These are phyloP conservation scores for Linnemannia hyalina DNA, from an alignment of 192 early-diverging fungal species.

Conservation along the genomic window DNA sequence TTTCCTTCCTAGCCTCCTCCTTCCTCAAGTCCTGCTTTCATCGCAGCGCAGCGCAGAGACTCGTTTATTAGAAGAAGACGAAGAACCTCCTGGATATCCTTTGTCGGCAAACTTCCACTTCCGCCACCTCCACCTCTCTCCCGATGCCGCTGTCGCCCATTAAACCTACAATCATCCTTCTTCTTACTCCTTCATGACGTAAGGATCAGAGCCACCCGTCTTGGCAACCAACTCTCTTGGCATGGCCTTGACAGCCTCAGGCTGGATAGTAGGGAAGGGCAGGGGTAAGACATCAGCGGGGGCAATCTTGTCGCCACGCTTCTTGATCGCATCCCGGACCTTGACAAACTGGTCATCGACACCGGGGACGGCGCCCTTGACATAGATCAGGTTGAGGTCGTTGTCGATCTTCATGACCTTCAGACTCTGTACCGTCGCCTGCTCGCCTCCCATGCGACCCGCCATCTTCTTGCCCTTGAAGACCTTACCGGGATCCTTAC, in stretches of 20 bases:
- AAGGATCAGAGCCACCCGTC: slow-evolving; percentile 63
- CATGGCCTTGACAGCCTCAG: slow-evolving; percentile 58
- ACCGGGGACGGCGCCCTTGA: slow-evolving; percentile 94
- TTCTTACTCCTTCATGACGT: slow-evolving; percentile 60
- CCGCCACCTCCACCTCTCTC: neutral
- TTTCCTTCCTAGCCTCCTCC: neutral
- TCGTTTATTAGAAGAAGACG: neutral
- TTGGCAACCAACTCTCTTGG: slow-evolving; percentile 64
- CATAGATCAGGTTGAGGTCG: slow-evolving; percentile 87
- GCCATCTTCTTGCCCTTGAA: slow-evolving; percentile 99
- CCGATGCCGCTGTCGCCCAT: neutral
- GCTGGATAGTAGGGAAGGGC: slow-evolving; percentile 80
- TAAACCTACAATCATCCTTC: no score
- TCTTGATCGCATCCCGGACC: slow-evolving; percentile 89
- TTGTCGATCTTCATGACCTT: slow-evolving; percentile 92
- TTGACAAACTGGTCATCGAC: slow-evolving; percentile 86
- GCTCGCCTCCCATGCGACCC: slow-evolving; percentile 93
- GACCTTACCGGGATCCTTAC: slow-evolving; percentile 87
- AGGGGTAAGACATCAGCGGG: slow-evolving; percentile 70
- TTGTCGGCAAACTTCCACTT: neutral
- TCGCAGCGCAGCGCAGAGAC: neutral
- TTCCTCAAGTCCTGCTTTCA: neutral
- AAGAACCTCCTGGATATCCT: neutral
- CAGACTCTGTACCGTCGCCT: slow-evolving; percentile 82
- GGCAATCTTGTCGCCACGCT: slow-evolving; percentile 72